Base-by-base conservation (phyloP, 768 basidiomycete genomes). In the Leccinum rimulosum region DNA sequence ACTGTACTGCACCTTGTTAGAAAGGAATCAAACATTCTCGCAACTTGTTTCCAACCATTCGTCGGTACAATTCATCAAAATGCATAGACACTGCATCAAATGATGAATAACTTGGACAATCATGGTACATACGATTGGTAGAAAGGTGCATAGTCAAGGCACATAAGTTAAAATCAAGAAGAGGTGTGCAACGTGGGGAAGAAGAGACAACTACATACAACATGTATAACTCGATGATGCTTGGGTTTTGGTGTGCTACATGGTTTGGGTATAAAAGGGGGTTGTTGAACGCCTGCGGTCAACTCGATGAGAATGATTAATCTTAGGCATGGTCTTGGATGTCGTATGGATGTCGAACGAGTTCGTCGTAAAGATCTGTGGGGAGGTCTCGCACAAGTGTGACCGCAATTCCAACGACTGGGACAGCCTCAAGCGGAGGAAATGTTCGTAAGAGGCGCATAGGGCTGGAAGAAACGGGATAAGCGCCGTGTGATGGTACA, bases 361-460 rank as follows among this genome's bases (percentile, higher is more conserved):
- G 84, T 72, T 93, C 91, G 50, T 93, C 90, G 66, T 95, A 97
- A 5, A 96, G 77, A 27, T 90, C 91, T 40, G 88, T 66, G 1
- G 93, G 94, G 11, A 98, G 80, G 66, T 98, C 95, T 57, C 94
- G 86, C 27, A 98, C 93, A 43, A 98, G 85, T 0, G 93, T 94
- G 15, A 98, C 93, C 1, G 95, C 93, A 66, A 98, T 93, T 2
- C 91, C 93, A 55, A 98, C 89, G 51, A 98, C 89, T 35, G 89
- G 86, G 15, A 87, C 73, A 1, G 95, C 92, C 63, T 96, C 87
- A 1, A 99, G 81, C 0, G 93, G 90, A 5, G 97, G 97, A 71
- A 98, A 96, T 0, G 89, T 96, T 22, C 96, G 87, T 4, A 99
- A 80, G 7, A 97, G 81, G 57, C 90, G 88, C 94, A 98, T 98